Evolutionary conservation across 2,329 filamentous ascomycete genomes (phyloP), one percentile per base, ranked within the genome.

Genomic region (Ophiostoma quercus): DNA sequence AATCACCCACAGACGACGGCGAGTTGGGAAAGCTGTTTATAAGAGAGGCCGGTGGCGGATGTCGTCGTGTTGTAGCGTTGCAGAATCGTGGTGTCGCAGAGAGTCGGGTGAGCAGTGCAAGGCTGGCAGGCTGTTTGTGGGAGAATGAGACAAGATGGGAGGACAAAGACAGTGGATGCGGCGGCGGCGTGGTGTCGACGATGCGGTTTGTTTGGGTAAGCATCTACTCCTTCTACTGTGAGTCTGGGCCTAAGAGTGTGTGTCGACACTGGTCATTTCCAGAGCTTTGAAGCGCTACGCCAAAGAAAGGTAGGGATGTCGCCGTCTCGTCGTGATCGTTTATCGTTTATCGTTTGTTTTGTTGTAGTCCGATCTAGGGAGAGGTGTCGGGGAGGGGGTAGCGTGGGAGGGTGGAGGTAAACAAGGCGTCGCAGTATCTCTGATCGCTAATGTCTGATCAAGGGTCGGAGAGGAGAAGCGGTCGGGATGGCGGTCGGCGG

Each of bases 341-440:
- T 57, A 57, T 57, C 51, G n/a, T 60, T 19, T 62, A 47, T 47
- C 5, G 43, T 47, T n/a, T 47, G 43, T 22, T 19, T 29, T 32
- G 25, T 32, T 62, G 22, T 62, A 11, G 57, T 62, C 25, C 25
- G 57, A 62, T 62, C 14, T 32, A 19, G 25, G 57, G 57, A 25
- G 51, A 25, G 16, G 25, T 25, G 51, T 12, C 16, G 11, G 25
- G 4, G 54, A 29, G 57, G 14, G 25, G 57, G 6, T 25, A 62
- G 47, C 11, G 51, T 57, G 25, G n/a, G 3, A 34, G 25, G 57
- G 51, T 12, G 51, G 25, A 62, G 57, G 57, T 62, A 62, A 62
- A 62, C 57, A 62, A 62, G 57, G 22, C 57, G 57, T 62, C 57
- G 57, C 22, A 47, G 43, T 47, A 47, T 47, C 43, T 41, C 12